Percentiles rank a stretch among this genome's conserved stretches.
These are phyloP conservation scores for Ettlia oleoabundans DNA, from an alignment of 139 green algal species.

Conservation along the genomic window DNA sequence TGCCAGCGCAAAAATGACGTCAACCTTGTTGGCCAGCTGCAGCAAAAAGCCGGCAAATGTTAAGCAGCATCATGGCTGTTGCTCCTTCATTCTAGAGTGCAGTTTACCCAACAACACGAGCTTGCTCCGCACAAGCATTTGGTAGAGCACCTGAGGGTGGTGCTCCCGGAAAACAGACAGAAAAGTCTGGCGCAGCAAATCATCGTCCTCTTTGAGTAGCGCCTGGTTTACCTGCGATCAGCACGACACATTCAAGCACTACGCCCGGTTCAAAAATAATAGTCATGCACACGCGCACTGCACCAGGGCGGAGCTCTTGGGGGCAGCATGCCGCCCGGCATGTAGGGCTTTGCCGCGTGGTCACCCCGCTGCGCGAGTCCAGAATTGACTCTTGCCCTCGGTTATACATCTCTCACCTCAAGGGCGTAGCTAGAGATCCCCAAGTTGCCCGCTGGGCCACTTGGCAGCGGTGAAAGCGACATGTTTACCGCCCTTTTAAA, in stretches of 20 bases:
- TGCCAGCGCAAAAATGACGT: conserved; percentile 86
- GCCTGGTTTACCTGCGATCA: conserved; percentile 49
- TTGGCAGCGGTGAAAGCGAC: neutral
- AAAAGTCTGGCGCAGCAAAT: conserved; percentile 62
- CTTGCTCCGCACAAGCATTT: neutral
- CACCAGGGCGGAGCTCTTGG: too few relatives aligned
- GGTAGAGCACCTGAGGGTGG: conserved; percentile 64
- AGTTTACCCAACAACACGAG: neutral
- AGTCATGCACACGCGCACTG: neutral
- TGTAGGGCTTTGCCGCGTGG: neutral
- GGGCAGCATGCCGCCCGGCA: neutral
- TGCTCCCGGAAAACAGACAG: conserved; percentile 77
- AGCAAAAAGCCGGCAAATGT: too few relatives aligned
- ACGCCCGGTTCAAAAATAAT: neutral
- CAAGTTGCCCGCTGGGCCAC: neutral
- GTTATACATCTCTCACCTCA: neutral
- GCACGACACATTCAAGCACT: neutral
- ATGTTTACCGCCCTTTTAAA: too few relatives aligned
- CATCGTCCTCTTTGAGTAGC: conserved; percentile 54
- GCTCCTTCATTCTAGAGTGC: neutral
- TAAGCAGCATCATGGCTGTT: too few relatives aligned
- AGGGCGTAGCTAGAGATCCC: conserved; percentile 8
- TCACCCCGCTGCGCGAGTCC: neutral
- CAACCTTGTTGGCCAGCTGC: conserved; percentile 39
- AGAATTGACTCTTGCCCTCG: neutral